Base-by-base conservation (phyloP, 305 asterid species). In the Solanum hybrid region DNA sequence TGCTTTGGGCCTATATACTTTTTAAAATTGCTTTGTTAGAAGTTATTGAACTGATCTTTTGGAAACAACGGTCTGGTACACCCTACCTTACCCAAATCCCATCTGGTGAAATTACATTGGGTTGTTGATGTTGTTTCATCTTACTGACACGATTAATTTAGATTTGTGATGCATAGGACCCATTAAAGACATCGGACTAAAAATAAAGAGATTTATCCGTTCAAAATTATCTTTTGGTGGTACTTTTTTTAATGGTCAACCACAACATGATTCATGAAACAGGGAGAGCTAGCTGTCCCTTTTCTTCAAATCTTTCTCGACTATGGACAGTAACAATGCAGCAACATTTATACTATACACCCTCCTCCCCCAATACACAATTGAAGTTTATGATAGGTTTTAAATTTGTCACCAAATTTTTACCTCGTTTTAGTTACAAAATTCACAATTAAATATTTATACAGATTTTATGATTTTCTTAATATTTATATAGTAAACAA, bases 221-320 rank as follows among this genome's bases (percentile, higher is more conserved):
- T 0, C 18, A 40, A 6, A 22, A 35, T 22, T 11, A 22, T 12
- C 28, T 77, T 73, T 78, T 78, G 28, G 46, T 35, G 46, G 51
- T 81, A 22, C 24, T 39, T 24, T 2, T 24, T 81, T 16, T 3
- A n/a, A 79, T 57, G 85, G 57, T 89, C 92, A 78, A 90, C 90
- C 87, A 91, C 79, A 74, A 78, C 86, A 89, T 84, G 64, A 73
- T 89, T 89, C 86, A 28, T 61, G 82, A 91, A 86, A 89, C 84
- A 88, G 90, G 89, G 89, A 90, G 61, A 75, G 87, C n/a, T 26
- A 75, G 87, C 24, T 81, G 71, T 82, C 87, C 71, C 39, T 39
- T 75, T n/a, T 51, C 81, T 42, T 28, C 18, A 16, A 51, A 73
- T 85, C 87, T 28, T 40, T 82, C 10, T 22, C 5, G 0, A 82